Conservation (phyloP, 2,329 filamentous ascomycete species). For the Stemphylium vesicarium region DNA sequence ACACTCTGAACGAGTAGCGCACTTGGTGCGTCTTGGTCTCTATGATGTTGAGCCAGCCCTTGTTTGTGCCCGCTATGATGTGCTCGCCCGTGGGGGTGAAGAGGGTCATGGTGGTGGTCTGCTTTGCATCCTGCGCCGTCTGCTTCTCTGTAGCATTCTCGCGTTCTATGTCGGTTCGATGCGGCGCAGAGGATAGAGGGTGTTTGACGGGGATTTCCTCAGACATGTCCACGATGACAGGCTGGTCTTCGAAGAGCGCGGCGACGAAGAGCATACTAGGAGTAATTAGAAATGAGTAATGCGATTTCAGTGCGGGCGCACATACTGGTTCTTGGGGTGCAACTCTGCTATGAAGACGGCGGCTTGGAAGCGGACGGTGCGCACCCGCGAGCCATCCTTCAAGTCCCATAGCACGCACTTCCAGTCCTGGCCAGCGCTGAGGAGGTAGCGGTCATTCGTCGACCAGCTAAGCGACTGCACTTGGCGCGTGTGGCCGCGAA, state of each 20-base stretch:
- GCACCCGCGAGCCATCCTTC: conserved; percentile 71
- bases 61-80: conserved; percentile 90
- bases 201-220: conserved; percentile 74
- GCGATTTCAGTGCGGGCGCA: background rate
- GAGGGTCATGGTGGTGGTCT: conserved; percentile 90
- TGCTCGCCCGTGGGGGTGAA: conserved; percentile 87
- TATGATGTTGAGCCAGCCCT: conserved; percentile 96
- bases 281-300: conserved; percentile 8
- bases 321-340: conserved; percentile 86
- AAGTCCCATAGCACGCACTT: conserved; percentile 97
- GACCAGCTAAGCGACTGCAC: conserved; percentile 98
- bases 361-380: conserved; percentile 88
- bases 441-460: conserved; percentile 83
- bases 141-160: conserved; percentile 83
- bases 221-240: conserved; percentile 82
- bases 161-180: conserved; percentile 71
- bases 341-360: conserved; percentile 96
- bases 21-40: conserved; percentile 80
- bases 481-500: conserved; percentile 90
- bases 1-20: conserved; percentile 88
- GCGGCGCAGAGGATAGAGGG: conserved; percentile 80
- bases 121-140: conserved; percentile 88
- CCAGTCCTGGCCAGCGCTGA: conserved; percentile 95
- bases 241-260: conserved; percentile 91
- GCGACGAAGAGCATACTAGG: conserved; percentile 81